A percentile compares a stretch with the other conserved stretches of the same genome.
Conservation (phyloP, 805 yeast species). For the Barnettozyma wickerhamii region DNA sequence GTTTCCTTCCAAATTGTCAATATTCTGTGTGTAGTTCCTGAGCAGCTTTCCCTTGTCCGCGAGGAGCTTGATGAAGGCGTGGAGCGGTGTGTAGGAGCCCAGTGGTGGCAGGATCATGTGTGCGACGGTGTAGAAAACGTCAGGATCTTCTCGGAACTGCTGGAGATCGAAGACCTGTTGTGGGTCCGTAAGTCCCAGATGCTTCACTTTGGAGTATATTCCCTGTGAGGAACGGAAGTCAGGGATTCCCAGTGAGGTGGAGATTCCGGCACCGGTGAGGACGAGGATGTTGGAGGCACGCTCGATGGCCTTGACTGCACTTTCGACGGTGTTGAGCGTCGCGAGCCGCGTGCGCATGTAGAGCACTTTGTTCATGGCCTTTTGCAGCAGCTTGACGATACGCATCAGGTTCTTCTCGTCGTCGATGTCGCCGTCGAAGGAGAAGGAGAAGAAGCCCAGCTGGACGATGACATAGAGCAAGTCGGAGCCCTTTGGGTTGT, state of each 20-base stretch:
- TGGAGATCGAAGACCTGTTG: slow-evolving; percentile 82
- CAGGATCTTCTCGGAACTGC: slow-evolving; percentile 71
- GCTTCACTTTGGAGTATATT: slow-evolving; percentile 63
- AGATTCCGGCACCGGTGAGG: slow-evolving; percentile 90
- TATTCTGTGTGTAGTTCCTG: slow-evolving; percentile 87
- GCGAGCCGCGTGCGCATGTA: slow-evolving; percentile 51
- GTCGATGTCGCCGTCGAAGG: slow-evolving; percentile 29
- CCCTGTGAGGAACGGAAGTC: slow-evolving; percentile 91
- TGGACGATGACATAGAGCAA: slow-evolving; percentile 51
- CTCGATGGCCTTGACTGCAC: slow-evolving; percentile 49
- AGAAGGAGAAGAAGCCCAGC: slow-evolving; percentile 49
- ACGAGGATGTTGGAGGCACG: slow-evolving; percentile 61
- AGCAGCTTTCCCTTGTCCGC: slow-evolving; percentile 74
- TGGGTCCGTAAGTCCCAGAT: slow-evolving; percentile 75
- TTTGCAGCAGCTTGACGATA: slow-evolving; percentile 49
- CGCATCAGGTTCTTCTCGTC: slow-evolving; percentile 43
- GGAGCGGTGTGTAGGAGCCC: slow-evolving; percentile 65
- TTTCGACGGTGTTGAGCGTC: slow-evolving; percentile 52
- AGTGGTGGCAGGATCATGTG: slow-evolving; percentile 78
- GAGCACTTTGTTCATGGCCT: slow-evolving; percentile 61
- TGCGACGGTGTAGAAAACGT: slow-evolving; percentile 82
- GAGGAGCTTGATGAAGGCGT: slow-evolving; percentile 68
- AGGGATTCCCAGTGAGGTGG: slow-evolving; percentile 86
- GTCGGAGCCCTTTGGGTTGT: slow-evolving; percentile 53
- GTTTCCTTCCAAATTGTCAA: slow-evolving; percentile 79